Evolutionary conservation across 1,139 yeast genomes (phyloP), one percentile per base, ranked within the genome.

Genomic region (Candida glucosophila): DNA sequence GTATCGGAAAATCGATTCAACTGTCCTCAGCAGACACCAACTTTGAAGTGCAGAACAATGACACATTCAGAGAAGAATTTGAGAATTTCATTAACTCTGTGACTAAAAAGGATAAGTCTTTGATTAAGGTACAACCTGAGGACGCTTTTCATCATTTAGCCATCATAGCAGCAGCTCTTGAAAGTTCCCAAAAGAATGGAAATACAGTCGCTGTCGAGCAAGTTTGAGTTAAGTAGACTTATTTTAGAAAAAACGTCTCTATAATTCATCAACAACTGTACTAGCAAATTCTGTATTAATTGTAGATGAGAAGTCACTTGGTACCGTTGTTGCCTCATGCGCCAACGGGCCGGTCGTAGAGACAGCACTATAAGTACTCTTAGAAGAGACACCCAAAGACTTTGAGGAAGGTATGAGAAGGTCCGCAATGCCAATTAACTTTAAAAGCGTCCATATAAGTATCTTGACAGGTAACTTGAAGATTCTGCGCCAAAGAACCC

Each of bases 101-200:
- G 14, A 41, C 43, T 10, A 58, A 67, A 30, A 73, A 76, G 34
- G 85, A 83, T 49, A 80, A 79, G 54, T 49, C 64, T 2, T 39
- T 67, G 30, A 54, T 82, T 27, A 57, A 54, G 22, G 71, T 77
- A 19, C 64, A 76, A 11, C 93, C 95, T 13, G 76, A 71, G 35
- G 67, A 63, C 35, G 86, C 93, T 7, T 86, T 80, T 74, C 95
- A 86, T 53, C 96, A 88, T 51, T 73, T 86, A 52, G 95, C 95
- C 6, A 71, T 83, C 40, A 73, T 88, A 32, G 92, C 73, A 29
- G 96, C 95, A 22, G 81, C 83, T 35, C 55, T 88, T 24, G 77
- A 79, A 35, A 77, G 92, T 32, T 71, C 86, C 20, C 49, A 64
- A 22, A 55, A 65, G 25, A 59, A 63, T 29, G 95, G 95, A 37